Percentiles rank a stretch among this genome's conserved stretches.
Evolutionary conservation across 2,329 filamentous ascomycete genomes (phyloP).

Genomic region (Fusarium udum): DNA sequence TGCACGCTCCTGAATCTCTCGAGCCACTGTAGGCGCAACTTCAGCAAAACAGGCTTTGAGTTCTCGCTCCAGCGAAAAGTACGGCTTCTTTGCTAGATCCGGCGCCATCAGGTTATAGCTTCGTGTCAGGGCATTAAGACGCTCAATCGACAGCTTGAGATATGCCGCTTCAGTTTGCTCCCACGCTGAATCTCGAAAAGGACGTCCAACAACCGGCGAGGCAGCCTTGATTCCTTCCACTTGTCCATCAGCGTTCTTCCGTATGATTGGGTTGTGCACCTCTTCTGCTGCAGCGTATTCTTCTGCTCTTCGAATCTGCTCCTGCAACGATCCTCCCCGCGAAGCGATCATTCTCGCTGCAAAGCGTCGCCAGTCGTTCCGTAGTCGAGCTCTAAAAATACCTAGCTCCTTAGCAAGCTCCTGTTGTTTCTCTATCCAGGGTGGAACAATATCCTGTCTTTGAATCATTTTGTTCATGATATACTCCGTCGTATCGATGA

Average conservation of each 20-base stretch:
- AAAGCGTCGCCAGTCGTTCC: constrained; percentile 86
- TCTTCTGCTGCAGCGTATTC: constrained; percentile 80
- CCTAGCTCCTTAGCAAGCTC: constrained; percentile 76
- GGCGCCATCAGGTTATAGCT: constrained; percentile 97
- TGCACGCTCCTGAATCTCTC: constrained; percentile 77
- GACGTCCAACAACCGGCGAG: constrained; percentile 52
- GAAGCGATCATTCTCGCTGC: constrained; percentile 81
- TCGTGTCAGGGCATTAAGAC: constrained; percentile 81
- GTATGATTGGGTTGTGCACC: constrained; percentile 65
- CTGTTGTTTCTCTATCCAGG: constrained; percentile 99
- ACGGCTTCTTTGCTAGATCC: constrained; percentile 90
- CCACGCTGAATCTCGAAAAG: constrained; percentile 84
- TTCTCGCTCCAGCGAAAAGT: constrained; percentile 85
- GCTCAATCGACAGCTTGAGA: constrained; percentile 76
- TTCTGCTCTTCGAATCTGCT: constrained; percentile 76
- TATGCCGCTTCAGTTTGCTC: constrained; percentile 77
- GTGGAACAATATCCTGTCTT: constrained; percentile 92
- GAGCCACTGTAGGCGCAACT: constrained; percentile 79
- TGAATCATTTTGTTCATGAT: constrained; percentile 99
- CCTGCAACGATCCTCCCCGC: constrained; percentile 76
- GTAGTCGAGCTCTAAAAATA: constrained; percentile 77
- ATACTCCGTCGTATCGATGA: constrained; percentile 96
- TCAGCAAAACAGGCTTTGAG: constrained; percentile 84
- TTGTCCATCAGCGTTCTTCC: constrained; percentile 56
- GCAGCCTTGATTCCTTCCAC: constrained; percentile 44